These are phyloP conservation scores for Trametes sp. DNA, from an alignment of 1,284 basidiomycete genomes.

Conservation along the genomic window DNA sequence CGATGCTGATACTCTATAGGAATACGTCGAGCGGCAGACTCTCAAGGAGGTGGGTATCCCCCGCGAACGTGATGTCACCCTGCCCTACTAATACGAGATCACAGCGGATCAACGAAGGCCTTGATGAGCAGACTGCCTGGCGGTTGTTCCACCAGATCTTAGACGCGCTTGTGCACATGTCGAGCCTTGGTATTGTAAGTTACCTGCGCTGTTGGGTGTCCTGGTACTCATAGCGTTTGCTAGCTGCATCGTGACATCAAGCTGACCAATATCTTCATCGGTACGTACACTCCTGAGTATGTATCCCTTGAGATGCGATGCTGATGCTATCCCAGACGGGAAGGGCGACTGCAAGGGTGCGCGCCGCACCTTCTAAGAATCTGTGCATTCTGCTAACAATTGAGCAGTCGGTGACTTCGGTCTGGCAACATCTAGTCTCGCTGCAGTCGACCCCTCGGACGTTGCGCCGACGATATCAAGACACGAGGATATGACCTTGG, in stretches of 20 bases:
- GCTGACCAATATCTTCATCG: conserved; percentile 91
- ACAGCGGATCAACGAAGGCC: conserved; percentile 80
- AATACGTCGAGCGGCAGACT: conserved; percentile 89
- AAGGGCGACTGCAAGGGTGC: conserved; percentile 89
- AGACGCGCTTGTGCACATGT: conserved; percentile 94
- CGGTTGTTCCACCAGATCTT: conserved; percentile 89
- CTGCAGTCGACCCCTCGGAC: conserved; percentile 75
- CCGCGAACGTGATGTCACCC: not conserved
- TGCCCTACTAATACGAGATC: not conserved
- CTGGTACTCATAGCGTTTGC: conserved; percentile 14
- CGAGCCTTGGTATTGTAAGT: conserved; percentile 82
- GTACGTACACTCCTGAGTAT: conserved; percentile 47
- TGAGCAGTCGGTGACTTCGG: conserved; percentile 89
- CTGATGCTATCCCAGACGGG: conserved; percentile 59
- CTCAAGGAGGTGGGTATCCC: conserved; percentile 67
- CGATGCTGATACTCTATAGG: conserved; percentile 51
- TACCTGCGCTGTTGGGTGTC: conserved; percentile 9
- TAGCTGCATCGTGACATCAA: conserved; percentile 93
- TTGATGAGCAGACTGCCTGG: conserved; percentile 90
- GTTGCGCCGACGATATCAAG: conserved; percentile 54
- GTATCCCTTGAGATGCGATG: not conserved
- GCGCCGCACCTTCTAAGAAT: not conserved
- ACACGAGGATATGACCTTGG: conserved; percentile 78
- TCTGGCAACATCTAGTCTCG: conserved; percentile 85
- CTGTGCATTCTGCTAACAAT: not conserved